Evolutionary conservation across 495 filamentous ascomycete genomes (phyloP).

Genomic region (Durotheca rogersii): DNA sequence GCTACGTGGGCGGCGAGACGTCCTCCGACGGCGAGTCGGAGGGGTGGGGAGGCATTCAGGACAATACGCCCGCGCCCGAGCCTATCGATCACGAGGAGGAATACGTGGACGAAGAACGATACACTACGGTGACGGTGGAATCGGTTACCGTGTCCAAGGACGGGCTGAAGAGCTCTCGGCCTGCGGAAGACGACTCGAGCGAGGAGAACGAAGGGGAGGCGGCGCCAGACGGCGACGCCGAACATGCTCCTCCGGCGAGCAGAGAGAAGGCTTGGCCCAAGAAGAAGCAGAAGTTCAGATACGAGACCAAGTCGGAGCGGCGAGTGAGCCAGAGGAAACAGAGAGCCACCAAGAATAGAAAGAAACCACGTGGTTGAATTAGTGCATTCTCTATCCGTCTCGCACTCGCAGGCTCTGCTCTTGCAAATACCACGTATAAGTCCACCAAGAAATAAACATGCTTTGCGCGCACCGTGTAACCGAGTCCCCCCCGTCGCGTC

Average conservation of each 20-base stretch:
- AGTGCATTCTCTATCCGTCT: slow-evolving; percentile 29
- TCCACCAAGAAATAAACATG: slow-evolving; percentile 27
- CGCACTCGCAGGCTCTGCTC: slow-evolving; percentile 20
- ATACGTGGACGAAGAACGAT: slow-evolving; percentile 94
- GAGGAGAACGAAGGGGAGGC: slow-evolving; percentile 45
- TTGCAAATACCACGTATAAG: slow-evolving; percentile 29
- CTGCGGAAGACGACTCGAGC: slow-evolving; percentile 45
- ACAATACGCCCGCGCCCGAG: slow-evolving; percentile 42
- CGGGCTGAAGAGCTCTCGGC: slow-evolving; percentile 57
- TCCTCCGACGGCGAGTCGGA: slow-evolving; percentile 44
- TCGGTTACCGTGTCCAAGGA: slow-evolving; percentile 79
- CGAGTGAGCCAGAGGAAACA: slow-evolving; percentile 66
- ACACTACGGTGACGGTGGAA: slow-evolving; percentile 90
- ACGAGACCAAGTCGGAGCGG: slow-evolving; percentile 79
- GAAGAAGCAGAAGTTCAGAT: slow-evolving; percentile 89
- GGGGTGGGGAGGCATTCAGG: slow-evolving; percentile 65
- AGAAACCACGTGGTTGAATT: slow-evolving; percentile 37
- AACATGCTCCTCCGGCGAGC: slow-evolving; percentile 34
- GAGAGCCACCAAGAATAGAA: slow-evolving; percentile 54
- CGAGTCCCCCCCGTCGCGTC: slow-evolving; percentile 14
- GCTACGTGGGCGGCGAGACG: slow-evolving; percentile 38
- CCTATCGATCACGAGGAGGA: slow-evolving; percentile 80
- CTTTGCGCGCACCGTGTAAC: slow-evolving; percentile 10
- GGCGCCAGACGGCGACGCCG: slow-evolving; percentile 30
- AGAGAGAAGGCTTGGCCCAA: slow-evolving; percentile 51